phyloP scores from a whole-genome alignment of 495 filamentous ascomycete species.

The Opeltia flavorubescens region DNA sequence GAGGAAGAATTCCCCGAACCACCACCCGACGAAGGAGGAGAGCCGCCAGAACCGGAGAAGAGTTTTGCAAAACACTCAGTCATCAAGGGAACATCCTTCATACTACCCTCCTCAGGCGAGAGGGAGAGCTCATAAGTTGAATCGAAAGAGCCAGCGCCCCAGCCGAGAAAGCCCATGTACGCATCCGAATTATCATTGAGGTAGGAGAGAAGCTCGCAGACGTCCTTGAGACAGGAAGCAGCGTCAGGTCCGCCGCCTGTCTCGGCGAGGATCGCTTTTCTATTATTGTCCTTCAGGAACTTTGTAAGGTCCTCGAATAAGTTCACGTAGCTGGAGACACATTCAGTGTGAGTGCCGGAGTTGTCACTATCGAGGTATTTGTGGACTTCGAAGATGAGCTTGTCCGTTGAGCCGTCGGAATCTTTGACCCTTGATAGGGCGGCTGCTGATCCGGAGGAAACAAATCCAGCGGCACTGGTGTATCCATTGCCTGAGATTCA shows the following conservation, averaged over 20 bases:
- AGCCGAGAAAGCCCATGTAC: conserved; percentile 37
- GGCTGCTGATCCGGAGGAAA: conserved; percentile 30
- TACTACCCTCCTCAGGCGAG: neutral
- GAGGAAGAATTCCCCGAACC: too few species aligned
- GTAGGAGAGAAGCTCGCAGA: conserved; percentile 19
- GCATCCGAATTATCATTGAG: conserved; percentile 35
- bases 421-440: conserved; percentile 39
- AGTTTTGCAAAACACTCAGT: neutral
- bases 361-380: conserved; percentile 44
- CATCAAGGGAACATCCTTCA: neutral
- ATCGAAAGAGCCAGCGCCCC: conserved; percentile 37
- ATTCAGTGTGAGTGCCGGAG: conserved; percentile 36
- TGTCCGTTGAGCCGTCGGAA: conserved; percentile 34
- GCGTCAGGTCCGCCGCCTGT: conserved; percentile 37
- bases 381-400: conserved; percentile 43
- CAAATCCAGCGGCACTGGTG: conserved; percentile 31
- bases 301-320: conserved; percentile 32
- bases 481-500: conserved; percentile 28
- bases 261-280: conserved; percentile 39
- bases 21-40: too few species aligned
- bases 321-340: conserved; percentile 36
- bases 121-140: conserved; percentile 16
- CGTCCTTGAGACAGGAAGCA: conserved; percentile 21
- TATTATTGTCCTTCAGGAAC: conserved; percentile 32
- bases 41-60: neutral